phyloP scores from a whole-genome alignment of 2,329 filamentous ascomycete genomes.

The Stachybotrys elegans region DNA sequence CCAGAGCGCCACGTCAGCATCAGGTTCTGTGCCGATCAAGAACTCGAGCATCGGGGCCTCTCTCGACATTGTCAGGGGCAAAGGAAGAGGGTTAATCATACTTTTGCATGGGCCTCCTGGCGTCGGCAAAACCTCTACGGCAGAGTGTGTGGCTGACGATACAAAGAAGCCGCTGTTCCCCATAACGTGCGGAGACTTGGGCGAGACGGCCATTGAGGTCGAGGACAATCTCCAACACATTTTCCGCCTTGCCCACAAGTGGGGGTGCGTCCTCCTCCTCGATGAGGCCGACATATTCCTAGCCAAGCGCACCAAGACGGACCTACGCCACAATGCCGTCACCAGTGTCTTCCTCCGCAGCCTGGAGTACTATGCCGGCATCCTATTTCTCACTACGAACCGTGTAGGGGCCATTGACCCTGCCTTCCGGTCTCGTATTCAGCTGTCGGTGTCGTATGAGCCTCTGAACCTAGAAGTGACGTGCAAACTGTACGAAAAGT shows the following conservation, averaged over 20 bases:
- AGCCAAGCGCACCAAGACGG: slow-evolving; percentile 2
- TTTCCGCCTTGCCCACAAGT: slow-evolving; percentile 7
- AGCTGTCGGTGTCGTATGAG: slow-evolving; percentile 4
- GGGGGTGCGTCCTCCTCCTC: slow-evolving; percentile 8
- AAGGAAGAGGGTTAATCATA: slow-evolving; percentile 7
- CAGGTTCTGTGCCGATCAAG: too few relatives aligned
- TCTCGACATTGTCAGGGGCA: slow-evolving; percentile 10
- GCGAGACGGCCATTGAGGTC: slow-evolving; percentile 5
- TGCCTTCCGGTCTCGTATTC: slow-evolving; percentile 7
- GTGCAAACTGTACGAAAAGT: slow-evolving; percentile 5
- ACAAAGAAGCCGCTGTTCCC: slow-evolving; percentile 7
- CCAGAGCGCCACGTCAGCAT: slow-evolving; percentile 2
- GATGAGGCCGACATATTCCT: slow-evolving; percentile 9
- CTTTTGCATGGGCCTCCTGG: slow-evolving; percentile 5
- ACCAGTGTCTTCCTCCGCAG: slow-evolving; percentile 70
- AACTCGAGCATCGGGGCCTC: slow-evolving; percentile 2
- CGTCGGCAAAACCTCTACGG: slow-evolving; percentile 6
- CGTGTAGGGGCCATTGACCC: slow-evolving; percentile 47
- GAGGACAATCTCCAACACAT: slow-evolving; percentile 2
- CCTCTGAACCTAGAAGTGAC: slow-evolving; percentile 4
- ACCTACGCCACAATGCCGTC: slow-evolving; percentile 5
- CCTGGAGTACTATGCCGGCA: slow-evolving; percentile 81
- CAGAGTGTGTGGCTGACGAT: slow-evolving; percentile 7
- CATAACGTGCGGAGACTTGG: slow-evolving; percentile 9
- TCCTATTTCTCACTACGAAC: slow-evolving; percentile 79